phyloP scores from a whole-genome alignment of 805 yeast species.

The Schwanniomyces yamadae region DNA sequence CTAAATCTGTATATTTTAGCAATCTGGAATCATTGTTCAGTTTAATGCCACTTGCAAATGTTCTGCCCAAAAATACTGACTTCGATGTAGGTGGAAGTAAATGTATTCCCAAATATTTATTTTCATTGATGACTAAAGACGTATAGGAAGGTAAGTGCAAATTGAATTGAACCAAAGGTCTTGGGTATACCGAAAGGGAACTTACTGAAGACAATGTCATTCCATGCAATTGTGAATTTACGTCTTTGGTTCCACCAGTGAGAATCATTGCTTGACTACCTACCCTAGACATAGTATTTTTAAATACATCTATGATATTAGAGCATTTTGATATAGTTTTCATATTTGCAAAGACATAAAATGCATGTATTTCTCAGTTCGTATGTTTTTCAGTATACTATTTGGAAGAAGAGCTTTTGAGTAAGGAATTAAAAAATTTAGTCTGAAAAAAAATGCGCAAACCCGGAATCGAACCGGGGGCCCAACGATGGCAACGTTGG shows the following conservation, averaged over 20 bases:
- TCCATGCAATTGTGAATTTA: slow-evolving; percentile 48
- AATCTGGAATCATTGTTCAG: slow-evolving; percentile 42
- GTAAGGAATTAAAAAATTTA: not conserved
- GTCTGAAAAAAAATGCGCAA: slow-evolving; percentile 3
- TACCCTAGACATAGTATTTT: slow-evolving; percentile 35
- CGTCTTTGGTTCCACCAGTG: slow-evolving; percentile 28
- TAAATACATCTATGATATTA: slow-evolving; percentile 17
- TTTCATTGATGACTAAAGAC: slow-evolving; percentile 59
- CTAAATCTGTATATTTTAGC: slow-evolving; percentile 25
- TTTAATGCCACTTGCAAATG: slow-evolving; percentile 61
- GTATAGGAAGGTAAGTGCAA: slow-evolving; percentile 85
- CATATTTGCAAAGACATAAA: not conserved
- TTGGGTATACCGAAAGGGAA: slow-evolving; percentile 75
- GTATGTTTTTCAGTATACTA: not conserved
- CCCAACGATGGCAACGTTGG: slow-evolving; percentile 7
- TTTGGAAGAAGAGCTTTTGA: not conserved
- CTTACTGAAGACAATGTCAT: slow-evolving; percentile 85
- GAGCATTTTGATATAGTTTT: not conserved
- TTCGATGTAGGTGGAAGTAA: slow-evolving; percentile 59
- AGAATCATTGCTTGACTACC: slow-evolving; percentile 45
- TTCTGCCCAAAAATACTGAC: slow-evolving; percentile 60
- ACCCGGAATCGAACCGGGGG: slow-evolving; percentile 7
- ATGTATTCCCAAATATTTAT: slow-evolving; percentile 67
- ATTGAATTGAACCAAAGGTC: slow-evolving; percentile 80
- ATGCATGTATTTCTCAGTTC: not conserved